Base-by-base conservation (phyloP, 208 protist genomes). In the Acanthamoeba polyphaga region DNA sequence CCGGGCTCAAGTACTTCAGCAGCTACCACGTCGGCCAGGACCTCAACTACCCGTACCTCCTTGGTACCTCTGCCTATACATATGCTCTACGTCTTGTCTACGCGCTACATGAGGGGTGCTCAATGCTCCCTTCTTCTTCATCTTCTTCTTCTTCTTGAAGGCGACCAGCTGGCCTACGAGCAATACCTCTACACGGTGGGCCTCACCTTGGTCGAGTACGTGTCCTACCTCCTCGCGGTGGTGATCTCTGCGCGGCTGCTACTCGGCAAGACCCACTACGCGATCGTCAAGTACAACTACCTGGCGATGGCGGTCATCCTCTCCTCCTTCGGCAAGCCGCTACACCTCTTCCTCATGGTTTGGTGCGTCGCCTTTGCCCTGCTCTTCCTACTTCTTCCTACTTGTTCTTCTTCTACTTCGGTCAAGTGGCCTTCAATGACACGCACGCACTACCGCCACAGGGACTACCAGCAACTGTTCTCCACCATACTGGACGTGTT, bases 321-420 rank as follows among this genome's bases (percentile, higher is more conserved):
- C 19, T 95, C 94, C 1, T 58, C 38, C 85, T 95, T 95, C 60
- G 87, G 46, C 85, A 90, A 93, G 58, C 51, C 70, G n/a, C 55
- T 95, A 17, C 68, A 93, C 55, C 27, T 95, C 32, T 82, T 82
- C 43, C 93, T 94, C 72, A 84, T 80, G 84, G 43, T 95, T 7
- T 95, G 94, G 94, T 84, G 92, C 78, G 91, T 68, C 2, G 17
- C 6, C 22, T 62, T 51, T 22, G 3, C 5, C 32, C 19, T 46
- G 3, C 0, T 68, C 27, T 68, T 46, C 43, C 43, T 46, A 1
- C 43, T 46, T 46, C 43, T 46, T 46, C 43, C 43, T 46, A 9
- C 43, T 27, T 24, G 19, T 70, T 9, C 4, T 70, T 29, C 64
- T 70, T n/a, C 27, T 70, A n/a, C 22, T 51, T 51, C 8, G 46